phyloP scores from a whole-genome alignment of 257 asterid genomes.

The Scutellaria barbata region DNA sequence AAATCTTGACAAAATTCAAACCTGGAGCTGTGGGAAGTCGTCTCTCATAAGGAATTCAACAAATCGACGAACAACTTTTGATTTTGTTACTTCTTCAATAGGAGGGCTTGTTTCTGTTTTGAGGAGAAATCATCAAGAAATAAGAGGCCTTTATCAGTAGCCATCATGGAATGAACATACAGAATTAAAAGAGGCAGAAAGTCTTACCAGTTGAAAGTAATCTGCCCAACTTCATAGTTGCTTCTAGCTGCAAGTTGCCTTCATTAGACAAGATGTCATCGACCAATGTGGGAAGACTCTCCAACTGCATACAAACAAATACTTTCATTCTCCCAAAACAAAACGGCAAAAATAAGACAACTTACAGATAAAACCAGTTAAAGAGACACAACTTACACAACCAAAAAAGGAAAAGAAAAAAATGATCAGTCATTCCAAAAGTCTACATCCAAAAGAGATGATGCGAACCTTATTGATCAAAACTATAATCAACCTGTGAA shows the following conservation, averaged over 20 bases:
- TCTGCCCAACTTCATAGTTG: slow-evolving; percentile 78
- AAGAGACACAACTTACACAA: neutral
- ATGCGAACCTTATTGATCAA: neutral
- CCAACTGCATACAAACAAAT: slow-evolving; percentile 59
- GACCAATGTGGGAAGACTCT: slow-evolving; percentile 83
- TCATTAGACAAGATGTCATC: slow-evolving; percentile 75
- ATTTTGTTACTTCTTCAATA: too few relatives aligned
- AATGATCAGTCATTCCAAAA: too few relatives aligned
- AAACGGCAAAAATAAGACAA: neutral
- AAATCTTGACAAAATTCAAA: too few relatives aligned
- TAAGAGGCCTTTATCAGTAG: too few relatives aligned
- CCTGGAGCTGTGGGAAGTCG: too few relatives aligned
- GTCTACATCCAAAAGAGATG: neutral
- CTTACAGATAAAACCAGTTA: neutral
- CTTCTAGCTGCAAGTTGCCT: slow-evolving; percentile 74
- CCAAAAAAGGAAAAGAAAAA: too few relatives aligned
- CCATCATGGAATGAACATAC: too few relatives aligned
- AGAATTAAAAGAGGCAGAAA: too few relatives aligned
- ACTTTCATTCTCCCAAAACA: neutral
- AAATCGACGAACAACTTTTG: too few relatives aligned
- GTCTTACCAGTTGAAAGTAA: slow-evolving; percentile 87
- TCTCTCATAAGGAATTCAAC: too few relatives aligned
- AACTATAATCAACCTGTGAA: neutral
- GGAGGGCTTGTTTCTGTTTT: too few relatives aligned
- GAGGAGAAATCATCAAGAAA: too few relatives aligned